Conservation (phyloP, 2,329 filamentous ascomycete genomes). For the Celoporthe dispersa region DNA sequence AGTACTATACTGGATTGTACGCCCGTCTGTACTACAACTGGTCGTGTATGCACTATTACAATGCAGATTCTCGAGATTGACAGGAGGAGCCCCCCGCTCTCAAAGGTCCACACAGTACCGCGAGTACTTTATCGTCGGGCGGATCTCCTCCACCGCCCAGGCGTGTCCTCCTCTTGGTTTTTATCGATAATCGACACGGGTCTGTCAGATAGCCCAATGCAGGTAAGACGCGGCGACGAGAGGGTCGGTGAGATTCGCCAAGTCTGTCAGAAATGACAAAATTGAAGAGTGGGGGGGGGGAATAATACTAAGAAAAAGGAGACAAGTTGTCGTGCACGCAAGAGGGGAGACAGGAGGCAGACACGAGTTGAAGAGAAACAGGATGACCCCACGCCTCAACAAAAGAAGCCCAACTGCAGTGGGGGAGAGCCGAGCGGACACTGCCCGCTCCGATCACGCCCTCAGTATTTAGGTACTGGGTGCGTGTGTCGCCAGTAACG, state of each 20-base stretch:
- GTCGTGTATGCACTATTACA: neutral
- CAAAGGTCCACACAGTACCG: neutral
- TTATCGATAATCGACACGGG: slow-evolving; percentile 14
- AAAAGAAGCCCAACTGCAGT: neutral
- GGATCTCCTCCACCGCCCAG: slow-evolving; percentile 11
- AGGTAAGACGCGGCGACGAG: neutral
- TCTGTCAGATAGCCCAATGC: slow-evolving; percentile 12
- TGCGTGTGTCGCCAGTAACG: neutral
- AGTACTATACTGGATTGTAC: neutral
- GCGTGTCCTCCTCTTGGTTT: neutral
- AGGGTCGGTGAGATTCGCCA: neutral
- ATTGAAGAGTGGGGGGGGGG: neutral
- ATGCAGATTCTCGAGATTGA: slow-evolving; percentile 5
- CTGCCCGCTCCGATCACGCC: slow-evolving; percentile 5
- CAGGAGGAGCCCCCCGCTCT: neutral
- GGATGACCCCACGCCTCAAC: neutral
- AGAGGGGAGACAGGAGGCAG: neutral
- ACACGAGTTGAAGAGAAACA: neutral
- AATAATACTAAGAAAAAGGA: neutral
- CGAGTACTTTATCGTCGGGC: neutral
- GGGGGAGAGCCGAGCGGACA: neutral
- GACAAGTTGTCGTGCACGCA: neutral
- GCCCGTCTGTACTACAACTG: neutral
- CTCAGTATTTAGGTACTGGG: neutral
- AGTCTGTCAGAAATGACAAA: slow-evolving; percentile 9